These are phyloP conservation scores for Balakata baccata DNA, from an alignment of 345 rosid species.

Conservation along the genomic window DNA sequence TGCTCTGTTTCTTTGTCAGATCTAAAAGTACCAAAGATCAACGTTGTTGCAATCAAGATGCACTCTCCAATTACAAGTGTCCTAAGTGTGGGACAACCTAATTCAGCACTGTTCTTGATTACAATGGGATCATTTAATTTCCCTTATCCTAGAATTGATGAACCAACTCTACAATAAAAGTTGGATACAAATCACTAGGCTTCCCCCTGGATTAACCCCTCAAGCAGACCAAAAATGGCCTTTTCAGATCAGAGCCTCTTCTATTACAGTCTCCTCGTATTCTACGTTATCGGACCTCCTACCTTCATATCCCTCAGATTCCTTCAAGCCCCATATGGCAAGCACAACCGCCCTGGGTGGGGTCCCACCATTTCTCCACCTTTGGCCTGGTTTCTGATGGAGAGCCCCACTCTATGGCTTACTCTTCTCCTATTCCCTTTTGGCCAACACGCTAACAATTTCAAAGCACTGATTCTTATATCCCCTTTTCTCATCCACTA, in stretches of 20 bases:
- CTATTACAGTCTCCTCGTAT: slow-evolving; percentile 43
- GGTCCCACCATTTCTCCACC: slow-evolving; percentile 75
- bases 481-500: slow-evolving; percentile 75
- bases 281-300: slow-evolving; percentile 61
- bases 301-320: slow-evolving; percentile 59
- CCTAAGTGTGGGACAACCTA: neutral
- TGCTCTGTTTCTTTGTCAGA: neutral
- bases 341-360: slow-evolving; percentile 88
- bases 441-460: slow-evolving; percentile 55
- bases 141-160: neutral
- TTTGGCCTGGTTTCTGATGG: slow-evolving; percentile 93
- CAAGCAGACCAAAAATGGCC: slow-evolving; percentile 4
- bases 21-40: neutral
- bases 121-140: neutral
- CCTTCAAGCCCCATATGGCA: slow-evolving; percentile 91
- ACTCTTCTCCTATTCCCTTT: slow-evolving; percentile 63
- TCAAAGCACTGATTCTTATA: slow-evolving; percentile 54
- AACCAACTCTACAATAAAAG: too few relatives aligned
- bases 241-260: slow-evolving; percentile 51
- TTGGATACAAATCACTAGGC: too few relatives aligned
- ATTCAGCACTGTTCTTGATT: neutral
- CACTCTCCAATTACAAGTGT: neutral
- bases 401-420: slow-evolving; percentile 79
- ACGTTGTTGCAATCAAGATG: neutral
- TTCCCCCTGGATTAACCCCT: too few relatives aligned